These are phyloP conservation scores for Clitoria ternatea DNA, from an alignment of 306 rosid species.

Conservation along the genomic window DNA sequence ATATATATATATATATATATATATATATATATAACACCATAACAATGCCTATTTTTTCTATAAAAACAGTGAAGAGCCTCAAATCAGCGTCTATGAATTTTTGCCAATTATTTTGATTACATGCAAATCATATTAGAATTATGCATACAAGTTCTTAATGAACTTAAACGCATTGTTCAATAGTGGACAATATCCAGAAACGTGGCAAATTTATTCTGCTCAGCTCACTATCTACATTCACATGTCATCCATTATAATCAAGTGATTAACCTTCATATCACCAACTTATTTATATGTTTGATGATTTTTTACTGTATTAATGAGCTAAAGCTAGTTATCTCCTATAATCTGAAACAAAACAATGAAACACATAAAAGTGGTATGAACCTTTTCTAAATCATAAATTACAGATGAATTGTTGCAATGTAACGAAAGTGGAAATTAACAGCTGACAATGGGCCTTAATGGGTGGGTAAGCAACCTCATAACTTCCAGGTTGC, in stretches of 20 bases:
- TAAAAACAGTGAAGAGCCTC: background rate
- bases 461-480: background rate
- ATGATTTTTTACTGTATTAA: background rate
- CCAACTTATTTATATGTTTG: background rate
- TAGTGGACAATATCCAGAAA: background rate
- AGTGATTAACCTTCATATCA: background rate
- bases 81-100: background rate
- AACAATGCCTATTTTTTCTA: background rate
- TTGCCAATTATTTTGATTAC: background rate
- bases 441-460: background rate
- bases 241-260: background rate
- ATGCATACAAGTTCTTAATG: background rate
- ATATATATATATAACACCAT: too few species aligned
- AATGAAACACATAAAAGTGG: background rate
- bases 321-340: background rate
- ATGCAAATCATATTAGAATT: background rate
- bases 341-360: background rate
- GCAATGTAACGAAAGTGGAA: background rate
- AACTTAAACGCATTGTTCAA: background rate
- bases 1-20: too few species aligned
- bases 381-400: background rate
- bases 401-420: background rate
- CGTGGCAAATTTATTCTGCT: background rate
- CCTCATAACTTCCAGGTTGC: background rate
- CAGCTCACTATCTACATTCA: background rate